A percentile compares a stretch with the other conserved stretches of the same genome.
phyloP scores from a whole-genome alignment of 805 yeast genomes.

The Sungouiella thailandica region DNA sequence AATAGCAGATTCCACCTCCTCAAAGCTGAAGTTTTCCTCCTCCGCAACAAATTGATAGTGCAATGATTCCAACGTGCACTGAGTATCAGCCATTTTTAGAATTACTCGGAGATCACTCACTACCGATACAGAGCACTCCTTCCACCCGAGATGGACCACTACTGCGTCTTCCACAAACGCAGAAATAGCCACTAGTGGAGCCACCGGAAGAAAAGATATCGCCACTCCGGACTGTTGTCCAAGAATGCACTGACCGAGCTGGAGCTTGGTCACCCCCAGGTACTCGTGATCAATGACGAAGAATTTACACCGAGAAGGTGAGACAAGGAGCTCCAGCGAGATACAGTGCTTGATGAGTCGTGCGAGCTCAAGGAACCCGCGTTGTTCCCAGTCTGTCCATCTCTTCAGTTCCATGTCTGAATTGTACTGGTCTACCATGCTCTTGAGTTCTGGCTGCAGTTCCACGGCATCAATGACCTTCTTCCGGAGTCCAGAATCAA shows the following conservation, averaged over 20 bases:
- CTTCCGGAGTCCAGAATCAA: constrained; percentile 1
- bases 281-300: constrained; percentile 10
- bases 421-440: constrained; percentile 2
- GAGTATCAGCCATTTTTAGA: constrained; percentile 1
- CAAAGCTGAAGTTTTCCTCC: neutral
- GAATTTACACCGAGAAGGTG: constrained; percentile 10
- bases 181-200: constrained; percentile 9
- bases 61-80: constrained; percentile 9
- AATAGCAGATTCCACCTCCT: neutral
- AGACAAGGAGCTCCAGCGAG: constrained; percentile 7
- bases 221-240: constrained; percentile 5
- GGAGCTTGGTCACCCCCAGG: constrained; percentile 6
- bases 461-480: constrained; percentile 1
- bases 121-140: constrained; percentile 5
- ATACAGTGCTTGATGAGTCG: constrained; percentile 7
- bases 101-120: constrained; percentile 9
- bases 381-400: constrained; percentile 11
- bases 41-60: constrained; percentile 3
- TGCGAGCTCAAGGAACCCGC: constrained; percentile 7
- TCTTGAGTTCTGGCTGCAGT: neutral
- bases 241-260: constrained; percentile 9
- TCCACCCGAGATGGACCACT: constrained; percentile 12
- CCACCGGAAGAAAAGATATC: constrained; percentile 10
- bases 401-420: constrained; percentile 1
- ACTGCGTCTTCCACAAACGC: constrained; percentile 11